Conservation (phyloP, 441 rosid species). For the Erodium texanum region DNA sequence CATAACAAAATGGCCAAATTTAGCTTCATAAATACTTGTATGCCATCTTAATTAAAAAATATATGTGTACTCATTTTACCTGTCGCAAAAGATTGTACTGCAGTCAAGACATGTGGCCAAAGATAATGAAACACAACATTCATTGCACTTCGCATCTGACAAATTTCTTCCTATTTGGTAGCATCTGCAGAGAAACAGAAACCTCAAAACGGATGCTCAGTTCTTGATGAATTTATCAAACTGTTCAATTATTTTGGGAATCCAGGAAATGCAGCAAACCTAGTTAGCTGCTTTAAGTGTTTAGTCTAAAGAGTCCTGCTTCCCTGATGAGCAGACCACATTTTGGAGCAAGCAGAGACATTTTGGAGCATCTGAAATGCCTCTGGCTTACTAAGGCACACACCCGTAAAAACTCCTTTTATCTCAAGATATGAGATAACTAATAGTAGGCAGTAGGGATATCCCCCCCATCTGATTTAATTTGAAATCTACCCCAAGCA, state of each 20-base stretch:
- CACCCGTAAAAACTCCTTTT: no score
- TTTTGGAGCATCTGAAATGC: neutral
- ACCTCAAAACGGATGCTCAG: conserved; percentile 2
- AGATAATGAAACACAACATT: conserved; percentile 38
- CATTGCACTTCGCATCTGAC: conserved; percentile 41
- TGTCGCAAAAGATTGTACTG: conserved; percentile 46
- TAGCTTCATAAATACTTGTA: neutral
- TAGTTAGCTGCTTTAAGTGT: neutral
- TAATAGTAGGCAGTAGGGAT: no score
- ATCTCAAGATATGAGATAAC: no score
- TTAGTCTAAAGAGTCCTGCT: neutral
- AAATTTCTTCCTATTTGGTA: conserved; percentile 37
- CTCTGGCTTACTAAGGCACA: neutral
- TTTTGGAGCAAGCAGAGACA: neutral
- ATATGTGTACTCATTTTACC: conserved; percentile 27
- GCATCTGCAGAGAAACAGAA: conserved; percentile 39
- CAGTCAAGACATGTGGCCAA: conserved; percentile 66
- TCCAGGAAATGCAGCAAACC: neutral
- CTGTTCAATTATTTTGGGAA: neutral
- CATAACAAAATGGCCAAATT: neutral
- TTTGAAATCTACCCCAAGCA: no score
- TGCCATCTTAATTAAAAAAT: neutral
- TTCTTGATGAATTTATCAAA: neutral
- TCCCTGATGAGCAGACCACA: neutral
- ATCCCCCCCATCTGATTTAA: no score